Evolutionary conservation across 2,329 filamentous ascomycete species (phyloP), one percentile per base, ranked within the genome.

Genomic region (Tympanopsis confertula): DNA sequence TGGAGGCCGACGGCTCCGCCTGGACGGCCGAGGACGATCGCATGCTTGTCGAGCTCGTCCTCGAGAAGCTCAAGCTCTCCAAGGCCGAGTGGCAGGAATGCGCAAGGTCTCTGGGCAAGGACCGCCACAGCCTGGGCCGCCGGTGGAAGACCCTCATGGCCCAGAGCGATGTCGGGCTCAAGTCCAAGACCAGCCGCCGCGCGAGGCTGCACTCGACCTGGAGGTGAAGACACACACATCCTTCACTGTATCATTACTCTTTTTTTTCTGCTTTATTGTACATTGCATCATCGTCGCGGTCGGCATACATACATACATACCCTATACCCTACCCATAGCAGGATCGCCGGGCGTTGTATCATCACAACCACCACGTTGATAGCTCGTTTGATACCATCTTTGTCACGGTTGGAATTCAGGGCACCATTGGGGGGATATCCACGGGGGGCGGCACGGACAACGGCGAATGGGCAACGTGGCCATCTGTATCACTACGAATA

Each of bases 81-180:
- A 78, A 74, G 55, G 64, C 67, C 37, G 75, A 82, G 41, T 81
- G 76, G 77, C 72, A 78, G 41, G 76, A 82, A 50, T 81, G 76
- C 53, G 77, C 76, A 32, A 65, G 74, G 41, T 75, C 65, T 45
- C 60, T 82, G 5, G 76, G 77, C 43, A 74, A 69, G 47, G 74
- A 79, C 55, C 62, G 71, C 37, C 61, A 65, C 41, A 71, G 65
- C 41, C 61, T 79, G 35, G 69, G 68, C 30, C 61, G 68, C 37
- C 60, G 78, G 47, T 82, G 78, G 78, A 76, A 71, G 61, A 77
- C 68, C 39, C 58, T 82, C 24, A 67, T 81, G 55, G 55, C 64
- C 32, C 63, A 62, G 41, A 75, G 74, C 38, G 72, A 78, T 19
- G 62, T 81, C 17, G 74, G 74, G 5, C 57, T 81, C 48, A 76